A percentile compares a stretch with the other conserved stretches of the same genome.
Evolutionary conservation across 352 stramenopile genomes (phyloP).

Genomic region (Phytophthora fragariae): DNA sequence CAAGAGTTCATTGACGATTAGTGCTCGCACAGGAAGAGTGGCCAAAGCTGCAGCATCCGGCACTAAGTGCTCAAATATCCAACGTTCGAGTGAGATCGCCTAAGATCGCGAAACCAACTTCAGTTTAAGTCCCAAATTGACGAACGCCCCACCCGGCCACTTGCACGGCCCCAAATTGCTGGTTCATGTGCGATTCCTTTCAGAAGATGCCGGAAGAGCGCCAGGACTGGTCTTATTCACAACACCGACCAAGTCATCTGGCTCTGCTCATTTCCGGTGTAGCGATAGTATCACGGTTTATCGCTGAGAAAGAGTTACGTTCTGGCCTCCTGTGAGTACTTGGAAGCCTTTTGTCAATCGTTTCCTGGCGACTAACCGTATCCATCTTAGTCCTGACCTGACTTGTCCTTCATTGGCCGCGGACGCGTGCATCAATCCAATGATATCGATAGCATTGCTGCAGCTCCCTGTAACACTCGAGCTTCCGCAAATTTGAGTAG

Average conservation of each 20-base stretch:
- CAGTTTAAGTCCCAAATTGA: background rate
- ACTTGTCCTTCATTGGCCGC: background rate
- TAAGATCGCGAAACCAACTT: background rate
- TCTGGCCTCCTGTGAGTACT: background rate
- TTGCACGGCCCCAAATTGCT: background rate
- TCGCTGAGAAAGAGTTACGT: background rate
- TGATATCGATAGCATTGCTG: background rate
- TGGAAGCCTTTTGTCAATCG: background rate
- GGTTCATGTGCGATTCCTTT: background rate
- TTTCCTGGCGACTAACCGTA: slow-evolving; percentile 1
- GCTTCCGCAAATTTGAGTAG: background rate
- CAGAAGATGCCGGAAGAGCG: background rate
- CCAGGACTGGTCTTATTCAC: background rate
- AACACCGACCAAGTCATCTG: background rate
- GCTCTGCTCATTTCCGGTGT: background rate
- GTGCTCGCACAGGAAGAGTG: too few species aligned
- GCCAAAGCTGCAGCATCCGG: background rate
- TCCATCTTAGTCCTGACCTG: background rate
- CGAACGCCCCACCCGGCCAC: background rate
- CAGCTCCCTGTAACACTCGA: background rate
- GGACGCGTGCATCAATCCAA: background rate
- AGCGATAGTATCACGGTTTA: background rate
- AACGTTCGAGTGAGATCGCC: too few species aligned
- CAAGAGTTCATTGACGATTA: background rate
- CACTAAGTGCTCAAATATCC: background rate